Percentiles rank a stretch among this genome's conserved stretches.
Evolutionary conservation across 106 monocot genomes (phyloP).

Genomic region (Vanilla planifolia): DNA sequence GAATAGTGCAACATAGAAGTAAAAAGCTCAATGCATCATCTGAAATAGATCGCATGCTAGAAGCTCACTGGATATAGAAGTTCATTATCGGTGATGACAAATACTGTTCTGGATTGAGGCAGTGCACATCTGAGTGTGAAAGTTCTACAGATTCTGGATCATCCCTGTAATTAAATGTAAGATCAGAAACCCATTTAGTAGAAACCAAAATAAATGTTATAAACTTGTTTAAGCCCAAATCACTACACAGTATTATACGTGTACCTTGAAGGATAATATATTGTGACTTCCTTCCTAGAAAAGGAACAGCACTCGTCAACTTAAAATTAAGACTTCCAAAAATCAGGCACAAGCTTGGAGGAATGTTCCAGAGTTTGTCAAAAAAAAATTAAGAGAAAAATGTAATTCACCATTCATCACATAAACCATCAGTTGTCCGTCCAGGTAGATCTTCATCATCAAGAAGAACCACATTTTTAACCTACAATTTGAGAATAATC

Average conservation of each 20-base stretch:
- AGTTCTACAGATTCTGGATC: constrained; percentile 66
- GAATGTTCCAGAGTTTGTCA: not conserved
- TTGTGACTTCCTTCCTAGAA: constrained; percentile 54
- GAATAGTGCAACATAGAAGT: not conserved
- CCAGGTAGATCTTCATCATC: constrained; percentile 30
- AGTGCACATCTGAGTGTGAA: constrained; percentile 56
- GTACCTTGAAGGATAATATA: constrained; percentile 88
- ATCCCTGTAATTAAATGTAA: constrained; percentile 39
- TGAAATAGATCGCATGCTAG: not conserved
- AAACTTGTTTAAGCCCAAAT: not conserved
- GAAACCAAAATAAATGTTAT: not conserved
- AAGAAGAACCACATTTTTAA: constrained; percentile 9
- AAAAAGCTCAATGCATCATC: not conserved
- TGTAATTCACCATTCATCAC: constrained; percentile 29
- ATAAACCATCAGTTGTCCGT: constrained; percentile 6
- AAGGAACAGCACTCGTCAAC: constrained; percentile 7
- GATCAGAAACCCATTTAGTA: not conserved
- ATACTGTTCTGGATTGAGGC: constrained; percentile 68
- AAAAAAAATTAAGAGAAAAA: not conserved
- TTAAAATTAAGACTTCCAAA: not conserved
- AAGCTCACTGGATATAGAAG: constrained; percentile 82
- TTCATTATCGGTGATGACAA: constrained; percentile 89
- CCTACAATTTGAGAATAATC: not conserved
- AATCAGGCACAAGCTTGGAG: not conserved
- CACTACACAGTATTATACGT: not conserved